Evolutionary conservation across 1,139 yeast species (phyloP), one percentile per base, ranked within the genome.

Genomic region (Lodderomyces jiufengensis): DNA sequence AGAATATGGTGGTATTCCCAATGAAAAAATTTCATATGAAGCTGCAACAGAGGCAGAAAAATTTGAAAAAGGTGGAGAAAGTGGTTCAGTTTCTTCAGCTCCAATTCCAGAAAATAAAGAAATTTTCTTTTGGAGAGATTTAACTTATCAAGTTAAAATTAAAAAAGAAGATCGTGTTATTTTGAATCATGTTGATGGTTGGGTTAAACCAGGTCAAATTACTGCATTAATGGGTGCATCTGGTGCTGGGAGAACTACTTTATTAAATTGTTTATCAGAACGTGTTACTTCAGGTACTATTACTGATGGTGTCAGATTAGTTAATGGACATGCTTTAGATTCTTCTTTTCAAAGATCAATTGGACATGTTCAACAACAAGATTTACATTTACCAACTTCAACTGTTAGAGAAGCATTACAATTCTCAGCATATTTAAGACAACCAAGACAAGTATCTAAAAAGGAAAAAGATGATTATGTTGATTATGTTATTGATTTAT

Each of bases 111-210:
- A n/a, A 27, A 34, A 35, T 9, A 48, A 30, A 69, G 38, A 80
- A 34, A 77, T 80, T 35, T 84, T 84, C 73, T 87, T 82, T 54
- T 84, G 95, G 95, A 76, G 76, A 54, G 76, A 83, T 52, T 78
- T 84, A 33, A 79, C 85, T 44, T 84, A 83, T 54, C 84, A 81
- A 47, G 81, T 84, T 40, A 70, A 78, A 49, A 77, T 82, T 51
- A 82, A 83, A 54, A 55, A 60, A n/a, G 84, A 75, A 49, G 66
- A 74, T 12, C 69, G 87, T 49, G 71, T 80, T 30, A 72, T 84
- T 47, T 66, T 84, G 53, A 69, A 74, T 50, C 73, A 75, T 46
- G 85, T 84, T 37, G 87, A 83, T 55, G 94, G 94, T 35, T 84
- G 65, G 63, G 66, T 61, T 21, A 57, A 57, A 41, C 66, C 66